These are phyloP conservation scores for Fonsecaea pedrosoi DNA, from an alignment of 2,329 filamentous ascomycete genomes.

Conservation along the genomic window DNA sequence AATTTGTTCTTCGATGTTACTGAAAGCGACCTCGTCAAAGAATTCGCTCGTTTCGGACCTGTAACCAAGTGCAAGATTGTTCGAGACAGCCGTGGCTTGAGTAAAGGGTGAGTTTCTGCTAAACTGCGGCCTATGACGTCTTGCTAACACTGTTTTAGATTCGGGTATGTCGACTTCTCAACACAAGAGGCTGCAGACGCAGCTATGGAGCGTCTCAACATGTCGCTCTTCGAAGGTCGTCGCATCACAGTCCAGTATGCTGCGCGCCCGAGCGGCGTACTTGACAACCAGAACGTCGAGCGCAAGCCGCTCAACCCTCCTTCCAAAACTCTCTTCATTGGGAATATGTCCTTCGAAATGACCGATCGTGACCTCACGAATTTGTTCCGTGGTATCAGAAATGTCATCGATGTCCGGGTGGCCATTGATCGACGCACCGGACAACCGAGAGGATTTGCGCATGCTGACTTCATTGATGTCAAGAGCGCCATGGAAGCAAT, in stretches of 20 bases:
- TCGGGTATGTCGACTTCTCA: constrained; percentile 70
- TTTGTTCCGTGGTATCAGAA: constrained; percentile 73
- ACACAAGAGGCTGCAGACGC: constrained; percentile 59
- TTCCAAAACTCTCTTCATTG: constrained; percentile 76
- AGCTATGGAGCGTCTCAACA: constrained; percentile 65
- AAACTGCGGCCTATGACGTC: not conserved
- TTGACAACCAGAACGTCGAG: constrained; percentile 5
- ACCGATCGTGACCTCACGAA: constrained; percentile 81
- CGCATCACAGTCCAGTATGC: constrained; percentile 69
- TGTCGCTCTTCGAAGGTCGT: constrained; percentile 68
- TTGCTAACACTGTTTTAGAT: constrained; percentile 54
- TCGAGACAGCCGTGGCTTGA: constrained; percentile 67
- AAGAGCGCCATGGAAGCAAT: constrained; percentile 68
- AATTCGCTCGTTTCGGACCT: constrained; percentile 65
- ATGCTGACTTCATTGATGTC: constrained; percentile 77
- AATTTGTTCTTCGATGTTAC: constrained; percentile 75
- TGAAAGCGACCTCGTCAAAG: constrained; percentile 63
- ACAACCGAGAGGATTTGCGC: constrained; percentile 81
- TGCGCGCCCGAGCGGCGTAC: constrained; percentile 31
- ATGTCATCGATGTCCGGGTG: constrained; percentile 77
- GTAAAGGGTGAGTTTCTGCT: constrained; percentile 66
- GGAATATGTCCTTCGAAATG: constrained; percentile 86
- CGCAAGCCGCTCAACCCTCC: constrained; percentile 51
- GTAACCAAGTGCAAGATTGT: constrained; percentile 63
- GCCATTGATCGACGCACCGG: constrained; percentile 82